Evolutionary conservation across 306 rosid genomes (phyloP).

Genomic region (Cicer chorassanicum): DNA sequence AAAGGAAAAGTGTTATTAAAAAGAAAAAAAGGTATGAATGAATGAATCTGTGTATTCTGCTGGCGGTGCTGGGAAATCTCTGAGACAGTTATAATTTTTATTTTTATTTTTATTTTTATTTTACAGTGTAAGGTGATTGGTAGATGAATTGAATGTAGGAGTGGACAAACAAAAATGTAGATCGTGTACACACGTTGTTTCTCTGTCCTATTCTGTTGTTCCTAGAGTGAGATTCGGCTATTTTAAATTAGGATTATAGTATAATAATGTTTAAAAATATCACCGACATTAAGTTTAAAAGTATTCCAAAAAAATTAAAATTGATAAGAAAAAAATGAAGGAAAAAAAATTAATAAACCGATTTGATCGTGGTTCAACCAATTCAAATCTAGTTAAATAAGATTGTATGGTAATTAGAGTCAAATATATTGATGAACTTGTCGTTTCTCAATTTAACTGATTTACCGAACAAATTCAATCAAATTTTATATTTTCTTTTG

Average conservation of each 20-base stretch:
- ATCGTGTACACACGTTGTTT: slow-evolving; percentile 16
- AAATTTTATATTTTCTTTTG: too few species aligned
- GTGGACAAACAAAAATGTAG: slow-evolving; percentile 2
- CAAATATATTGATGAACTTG: too few species aligned
- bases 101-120: not conserved
- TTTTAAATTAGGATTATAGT: not conserved
- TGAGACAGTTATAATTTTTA: not conserved
- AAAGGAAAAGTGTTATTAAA: not conserved
- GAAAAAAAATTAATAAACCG: too few species aligned
- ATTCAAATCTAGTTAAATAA: too few species aligned
- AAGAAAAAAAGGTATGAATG: not conserved
- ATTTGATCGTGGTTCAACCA: too few species aligned
- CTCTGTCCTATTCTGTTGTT: not conserved
- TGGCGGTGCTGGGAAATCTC: not conserved
- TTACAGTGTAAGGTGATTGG: not conserved
- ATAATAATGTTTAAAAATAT: too few species aligned
- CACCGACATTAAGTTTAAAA: too few species aligned
- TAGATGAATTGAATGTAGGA: not conserved
- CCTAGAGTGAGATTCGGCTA: not conserved
- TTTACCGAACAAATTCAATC: too few species aligned
- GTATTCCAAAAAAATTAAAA: too few species aligned
- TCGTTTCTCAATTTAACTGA: too few species aligned
- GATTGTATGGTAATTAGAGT: too few species aligned
- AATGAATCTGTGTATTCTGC: not conserved
- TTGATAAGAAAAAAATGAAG: too few species aligned